These are phyloP conservation scores for Sphaerulina populicola DNA, from an alignment of 2,329 filamentous ascomycete species.

Conservation along the genomic window DNA sequence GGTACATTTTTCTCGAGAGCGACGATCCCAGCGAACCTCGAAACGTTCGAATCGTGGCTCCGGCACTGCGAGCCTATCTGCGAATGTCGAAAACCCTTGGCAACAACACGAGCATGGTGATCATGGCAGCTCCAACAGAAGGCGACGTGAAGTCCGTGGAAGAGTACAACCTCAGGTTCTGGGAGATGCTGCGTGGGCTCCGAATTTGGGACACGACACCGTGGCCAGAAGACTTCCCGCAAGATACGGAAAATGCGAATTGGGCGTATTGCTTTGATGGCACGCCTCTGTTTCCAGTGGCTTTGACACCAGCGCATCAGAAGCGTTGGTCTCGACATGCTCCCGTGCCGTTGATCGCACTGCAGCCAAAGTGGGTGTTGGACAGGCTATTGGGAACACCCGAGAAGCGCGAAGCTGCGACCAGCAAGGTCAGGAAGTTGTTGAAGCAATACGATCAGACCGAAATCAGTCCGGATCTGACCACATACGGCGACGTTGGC, in stretches of 20 bases:
- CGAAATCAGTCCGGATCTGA: conserved; percentile 17
- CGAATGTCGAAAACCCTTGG: conserved; percentile 16
- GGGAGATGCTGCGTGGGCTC: conserved; percentile 19
- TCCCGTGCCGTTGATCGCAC: conserved; percentile 16
- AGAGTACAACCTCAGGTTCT: conserved; percentile 19
- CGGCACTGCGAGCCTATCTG: conserved; percentile 14
- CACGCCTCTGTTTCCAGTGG: conserved; percentile 17
- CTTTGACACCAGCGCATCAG: conserved; percentile 19
- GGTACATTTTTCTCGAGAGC: conserved; percentile 18
- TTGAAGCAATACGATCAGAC: conserved; percentile 19
- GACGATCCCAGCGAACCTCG: conserved; percentile 19
- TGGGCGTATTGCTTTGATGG: conserved; percentile 20
- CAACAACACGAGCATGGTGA: conserved; percentile 18
- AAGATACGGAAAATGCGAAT: conserved; percentile 15
- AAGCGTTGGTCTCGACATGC: conserved; percentile 18
- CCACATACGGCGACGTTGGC: conserved; percentile 14
- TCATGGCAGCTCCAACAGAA: conserved; percentile 20
- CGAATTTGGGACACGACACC: conserved; percentile 18
- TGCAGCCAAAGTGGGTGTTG: conserved; percentile 21
- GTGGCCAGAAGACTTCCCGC: conserved; percentile 17
- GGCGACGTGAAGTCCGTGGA: conserved; percentile 14
- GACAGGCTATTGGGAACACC: conserved; percentile 17
- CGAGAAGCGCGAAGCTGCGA: conserved; percentile 17
- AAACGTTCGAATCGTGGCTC: conserved; percentile 17
- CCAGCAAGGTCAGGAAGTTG: conserved; percentile 18